Conservation (phyloP, 495 filamentous ascomycete genomes). For the Bombardia bombarda region DNA sequence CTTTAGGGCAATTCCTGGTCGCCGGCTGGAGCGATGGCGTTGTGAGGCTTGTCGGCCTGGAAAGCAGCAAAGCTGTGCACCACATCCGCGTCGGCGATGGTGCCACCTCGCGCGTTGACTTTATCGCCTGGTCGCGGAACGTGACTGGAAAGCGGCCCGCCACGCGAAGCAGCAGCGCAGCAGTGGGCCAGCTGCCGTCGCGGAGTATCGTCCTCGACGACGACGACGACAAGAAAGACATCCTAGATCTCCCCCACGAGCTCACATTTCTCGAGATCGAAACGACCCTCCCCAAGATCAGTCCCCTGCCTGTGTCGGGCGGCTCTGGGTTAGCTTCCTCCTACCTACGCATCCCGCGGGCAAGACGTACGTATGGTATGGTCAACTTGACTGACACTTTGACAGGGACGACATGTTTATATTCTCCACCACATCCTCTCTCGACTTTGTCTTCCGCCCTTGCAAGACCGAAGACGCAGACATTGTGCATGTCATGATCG, state of each 20-base stretch:
- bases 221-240: conserved; percentile 25
- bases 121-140: conserved; percentile 68
- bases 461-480: conserved; percentile 54
- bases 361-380: no score
- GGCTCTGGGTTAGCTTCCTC: conserved; percentile 42
- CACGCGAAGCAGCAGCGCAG: not conserved
- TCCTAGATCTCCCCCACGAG: conserved; percentile 63
- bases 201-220: conserved; percentile 29
- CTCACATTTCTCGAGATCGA: conserved; percentile 73
- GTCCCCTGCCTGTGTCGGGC: conserved; percentile 54
- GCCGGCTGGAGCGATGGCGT: conserved; percentile 67
- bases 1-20: conserved; percentile 66
- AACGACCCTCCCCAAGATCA: conserved; percentile 70
- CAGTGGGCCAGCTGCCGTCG: conserved; percentile 11
- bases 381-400: conserved; percentile 17
- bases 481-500: conserved; percentile 72
- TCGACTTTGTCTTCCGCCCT: conserved; percentile 64
- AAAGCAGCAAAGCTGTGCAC: conserved; percentile 71
- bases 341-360: no score
- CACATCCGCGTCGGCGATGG: conserved; percentile 43
- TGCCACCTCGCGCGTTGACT: conserved; percentile 42
- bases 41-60: conserved; percentile 63
- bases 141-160: conserved; percentile 42
- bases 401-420: conserved; percentile 54
- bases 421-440: conserved; percentile 59